These are phyloP conservation scores for Phytopythium oedochilum DNA, from an alignment of 352 stramenopile species.

Conservation along the genomic window DNA sequence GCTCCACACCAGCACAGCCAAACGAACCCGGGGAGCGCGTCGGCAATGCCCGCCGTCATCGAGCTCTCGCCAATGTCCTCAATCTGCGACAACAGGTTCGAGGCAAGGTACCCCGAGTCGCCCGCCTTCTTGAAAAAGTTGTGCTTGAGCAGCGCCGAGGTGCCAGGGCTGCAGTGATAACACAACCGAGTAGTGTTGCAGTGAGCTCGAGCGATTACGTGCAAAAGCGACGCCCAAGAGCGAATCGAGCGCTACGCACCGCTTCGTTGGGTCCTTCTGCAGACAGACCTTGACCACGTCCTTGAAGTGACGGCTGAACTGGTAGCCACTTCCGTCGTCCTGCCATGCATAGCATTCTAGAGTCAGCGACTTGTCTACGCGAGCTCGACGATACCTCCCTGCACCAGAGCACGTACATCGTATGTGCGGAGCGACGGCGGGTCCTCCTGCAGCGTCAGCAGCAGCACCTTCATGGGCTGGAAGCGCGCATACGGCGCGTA, in stretches of 20 bases:
- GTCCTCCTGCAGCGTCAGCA: conserved; percentile 96
- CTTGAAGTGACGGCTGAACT: conserved; percentile 86
- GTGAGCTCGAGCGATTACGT: neutral
- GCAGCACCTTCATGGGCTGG: conserved; percentile 98
- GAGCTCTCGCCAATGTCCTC: conserved; percentile 88
- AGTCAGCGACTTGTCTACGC: neutral
- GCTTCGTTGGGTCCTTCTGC: conserved; percentile 85
- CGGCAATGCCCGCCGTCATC: conserved; percentile 78
- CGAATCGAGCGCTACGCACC: conserved; percentile 21
- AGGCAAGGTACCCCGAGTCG: conserved; percentile 58
- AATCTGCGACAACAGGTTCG: conserved; percentile 65
- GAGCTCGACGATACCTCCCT: no score
- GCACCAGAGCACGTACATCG: conserved; percentile 44
- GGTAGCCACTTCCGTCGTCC: conserved; percentile 78
- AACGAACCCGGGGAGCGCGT: conserved; percentile 73
- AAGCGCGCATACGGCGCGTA: conserved; percentile 98
- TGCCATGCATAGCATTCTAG: conserved; percentile 10
- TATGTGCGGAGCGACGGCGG: conserved; percentile 90
- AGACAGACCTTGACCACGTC: conserved; percentile 88
- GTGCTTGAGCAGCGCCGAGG: conserved; percentile 81
- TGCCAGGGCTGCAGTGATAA: conserved; percentile 50
- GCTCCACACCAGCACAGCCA: neutral
- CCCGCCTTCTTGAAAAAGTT: conserved; percentile 89
- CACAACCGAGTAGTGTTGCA: neutral
- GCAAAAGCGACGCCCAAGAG: no score